Evolutionary conservation across 192 early-diverging fungal species (phyloP), one percentile per base, ranked within the genome.

Genomic region (Geranomyces michiganensis): DNA sequence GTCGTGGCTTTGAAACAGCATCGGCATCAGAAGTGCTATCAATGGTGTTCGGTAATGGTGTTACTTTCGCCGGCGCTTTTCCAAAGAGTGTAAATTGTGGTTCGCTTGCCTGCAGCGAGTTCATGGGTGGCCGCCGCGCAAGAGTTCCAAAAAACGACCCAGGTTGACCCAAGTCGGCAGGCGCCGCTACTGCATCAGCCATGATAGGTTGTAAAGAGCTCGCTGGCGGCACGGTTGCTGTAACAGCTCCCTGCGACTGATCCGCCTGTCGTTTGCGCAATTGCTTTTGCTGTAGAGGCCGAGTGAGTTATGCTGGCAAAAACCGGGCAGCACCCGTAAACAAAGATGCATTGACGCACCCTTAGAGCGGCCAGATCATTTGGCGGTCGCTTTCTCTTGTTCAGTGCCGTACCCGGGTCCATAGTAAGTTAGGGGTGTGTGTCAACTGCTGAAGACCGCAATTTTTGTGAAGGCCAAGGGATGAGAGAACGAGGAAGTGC

Each of bases 91-190:
- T 53, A 53, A 26, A 53, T 7, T 53, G 19, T 7, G 19, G 19
- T 53, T 26, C 51, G 51, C n/a, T n/a, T 7, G 24, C 51, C 19
- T 53, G 51, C n/a, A 53, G 51, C n/a, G 51, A 53, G 51, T 26
- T 53, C 7, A 26, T 7, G 24, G 51, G 19, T 6, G 51, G 51
- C 51, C 51, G 51, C 19, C 51, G 51, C 19, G 51, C 24, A 7
- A 26, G 7, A 15, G 24, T n/a, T 53, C n/a, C 51, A 2, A 53
- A 17, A 53, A 53, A 53, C 7, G 51, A 53, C 19, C n/a, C 19
- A 53, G 51, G 3, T 53, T 3, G n/a, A 3, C 7, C 51, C 19
- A 26, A 26, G 51, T 17, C 17, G 51, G 51, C 24, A 2, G 51
- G 19, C 24, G 3, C 4, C 19, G 51, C 19, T n/a, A 7, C 3